phyloP scores from a whole-genome alignment of 192 early-diverging fungal species.

The Polychytrium aggregatum region DNA sequence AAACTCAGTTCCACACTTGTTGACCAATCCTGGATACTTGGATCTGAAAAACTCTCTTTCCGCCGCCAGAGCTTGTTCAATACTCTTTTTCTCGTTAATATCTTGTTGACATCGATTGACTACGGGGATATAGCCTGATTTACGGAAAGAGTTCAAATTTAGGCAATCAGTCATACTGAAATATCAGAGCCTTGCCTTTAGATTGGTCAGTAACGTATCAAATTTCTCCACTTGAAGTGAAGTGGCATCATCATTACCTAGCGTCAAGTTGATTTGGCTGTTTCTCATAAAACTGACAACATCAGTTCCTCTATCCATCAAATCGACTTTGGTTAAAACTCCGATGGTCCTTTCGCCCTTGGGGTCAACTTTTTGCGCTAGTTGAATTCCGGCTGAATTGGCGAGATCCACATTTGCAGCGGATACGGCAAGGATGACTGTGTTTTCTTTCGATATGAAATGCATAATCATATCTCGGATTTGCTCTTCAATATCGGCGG shows the following conservation, averaged over 20 bases:
- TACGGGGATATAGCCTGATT: conserved; percentile 90
- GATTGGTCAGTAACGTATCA: too few relatives aligned
- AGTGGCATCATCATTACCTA: too few relatives aligned
- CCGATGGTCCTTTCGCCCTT: conserved; percentile 97
- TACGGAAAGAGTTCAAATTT: too few relatives aligned
- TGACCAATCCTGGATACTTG: too few relatives aligned
- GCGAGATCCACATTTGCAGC: conserved; percentile 97
- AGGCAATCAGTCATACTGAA: too few relatives aligned
- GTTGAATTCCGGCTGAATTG: conserved; percentile 95
- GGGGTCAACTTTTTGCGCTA: conserved; percentile 97
- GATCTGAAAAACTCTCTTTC: conserved; percentile 91
- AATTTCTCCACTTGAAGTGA: too few relatives aligned
- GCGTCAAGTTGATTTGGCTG: conserved; percentile 86
- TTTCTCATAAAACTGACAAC: conserved; percentile 97
- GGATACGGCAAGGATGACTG: conserved; percentile 96
- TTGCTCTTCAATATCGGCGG: conserved; percentile 97
- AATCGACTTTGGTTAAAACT: conserved; percentile 97
- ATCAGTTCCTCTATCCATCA: conserved; percentile 99
- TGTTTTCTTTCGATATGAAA: conserved; percentile 93
- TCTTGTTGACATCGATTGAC: conserved; percentile 98
- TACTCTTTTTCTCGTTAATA: conserved; percentile 88
- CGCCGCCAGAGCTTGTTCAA: conserved; percentile 72
- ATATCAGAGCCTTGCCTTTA: too few relatives aligned
- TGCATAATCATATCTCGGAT: conserved; percentile 98
- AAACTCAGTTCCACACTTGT: too few relatives aligned